Evolutionary conservation across 2,329 filamentous ascomycete species (phyloP).

Genomic region (Chaetomiaceae sp.): DNA sequence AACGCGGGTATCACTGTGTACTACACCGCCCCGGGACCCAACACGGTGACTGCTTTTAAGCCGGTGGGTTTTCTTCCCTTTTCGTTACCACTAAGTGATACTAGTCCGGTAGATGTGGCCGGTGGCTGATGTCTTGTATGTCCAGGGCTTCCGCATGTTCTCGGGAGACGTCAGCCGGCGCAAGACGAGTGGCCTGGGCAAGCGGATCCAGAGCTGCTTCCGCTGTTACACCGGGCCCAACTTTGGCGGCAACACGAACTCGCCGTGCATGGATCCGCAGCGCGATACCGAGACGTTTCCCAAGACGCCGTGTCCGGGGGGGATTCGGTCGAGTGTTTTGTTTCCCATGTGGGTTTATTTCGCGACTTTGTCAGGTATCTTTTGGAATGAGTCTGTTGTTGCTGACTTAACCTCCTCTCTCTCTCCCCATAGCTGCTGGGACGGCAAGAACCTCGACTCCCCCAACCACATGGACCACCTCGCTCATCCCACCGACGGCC

Average conservation of each 20-base stretch:
- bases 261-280: conserved; percentile 22
- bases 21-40: conserved; percentile 36
- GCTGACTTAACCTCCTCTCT: too few relatives aligned
- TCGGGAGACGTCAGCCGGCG: conserved; percentile 35
- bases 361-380: too few relatives aligned
- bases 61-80: conserved; percentile 25
- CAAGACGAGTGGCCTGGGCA: conserved; percentile 13
- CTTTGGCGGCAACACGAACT: conserved; percentile 24
- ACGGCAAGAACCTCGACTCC: conserved; percentile 41
- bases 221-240: conserved; percentile 27
- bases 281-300: conserved; percentile 26
- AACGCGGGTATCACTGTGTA: conserved; percentile 38
- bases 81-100: background rate
- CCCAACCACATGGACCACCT: conserved; percentile 40
- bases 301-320: conserved; percentile 23
- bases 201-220: conserved; percentile 33
- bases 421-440: conserved; percentile 37
- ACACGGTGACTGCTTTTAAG: conserved; percentile 40
- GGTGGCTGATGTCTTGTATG: background rate
- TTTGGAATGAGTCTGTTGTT: too few relatives aligned
- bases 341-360: conserved; percentile 24
- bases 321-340: conserved; percentile 26
- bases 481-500: conserved; percentile 36
- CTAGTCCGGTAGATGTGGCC: background rate
- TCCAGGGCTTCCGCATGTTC: conserved; percentile 44